Conservation (phyloP, 192 early-diverging fungal genomes). For the Coemansia sp. region DNA sequence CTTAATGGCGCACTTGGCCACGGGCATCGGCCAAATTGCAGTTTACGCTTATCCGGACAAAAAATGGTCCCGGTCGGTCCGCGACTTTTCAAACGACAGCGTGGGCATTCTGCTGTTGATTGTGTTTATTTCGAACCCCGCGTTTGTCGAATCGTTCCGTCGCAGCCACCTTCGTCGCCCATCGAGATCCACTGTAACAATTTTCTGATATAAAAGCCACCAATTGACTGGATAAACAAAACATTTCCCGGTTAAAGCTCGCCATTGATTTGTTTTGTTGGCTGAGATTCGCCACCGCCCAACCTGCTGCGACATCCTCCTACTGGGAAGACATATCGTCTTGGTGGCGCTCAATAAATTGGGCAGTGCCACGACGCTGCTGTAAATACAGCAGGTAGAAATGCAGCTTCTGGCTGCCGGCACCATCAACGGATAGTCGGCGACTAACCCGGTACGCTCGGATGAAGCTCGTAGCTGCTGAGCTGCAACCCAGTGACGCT, state of each 20-base stretch:
- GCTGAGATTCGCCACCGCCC: constrained; percentile 38
- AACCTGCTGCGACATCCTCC: constrained; percentile 33
- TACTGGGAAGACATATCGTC: constrained; percentile 33
- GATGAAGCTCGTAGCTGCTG: neutral
- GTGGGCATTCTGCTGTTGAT: constrained; percentile 46
- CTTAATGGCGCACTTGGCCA: constrained; percentile 42
- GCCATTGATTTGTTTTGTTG: neutral
- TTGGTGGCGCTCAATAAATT: neutral
- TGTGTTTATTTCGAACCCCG: constrained; percentile 51
- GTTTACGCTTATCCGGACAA: constrained; percentile 43
- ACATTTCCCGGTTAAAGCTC: neutral
- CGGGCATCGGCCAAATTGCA: constrained; percentile 42
- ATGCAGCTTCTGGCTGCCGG: constrained; percentile 32
- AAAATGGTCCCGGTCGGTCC: constrained; percentile 43
- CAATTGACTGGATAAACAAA: constrained; percentile 1
- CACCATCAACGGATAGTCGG: constrained; percentile 32
- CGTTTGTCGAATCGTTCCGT: constrained; percentile 44
- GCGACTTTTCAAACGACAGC: constrained; percentile 50
- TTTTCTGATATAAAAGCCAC: no score
- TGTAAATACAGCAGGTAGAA: constrained; percentile 48
- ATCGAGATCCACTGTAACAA: neutral
- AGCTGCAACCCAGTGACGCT: constrained; percentile 21
- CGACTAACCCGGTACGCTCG: neutral
- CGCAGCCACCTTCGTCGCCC: constrained; percentile 16
- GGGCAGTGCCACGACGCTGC: constrained; percentile 15